Percentiles rank a stretch among this genome's conserved stretches.
phyloP scores from a whole-genome alignment of 495 filamentous ascomycete species.

The Aspergillus panamensis region DNA sequence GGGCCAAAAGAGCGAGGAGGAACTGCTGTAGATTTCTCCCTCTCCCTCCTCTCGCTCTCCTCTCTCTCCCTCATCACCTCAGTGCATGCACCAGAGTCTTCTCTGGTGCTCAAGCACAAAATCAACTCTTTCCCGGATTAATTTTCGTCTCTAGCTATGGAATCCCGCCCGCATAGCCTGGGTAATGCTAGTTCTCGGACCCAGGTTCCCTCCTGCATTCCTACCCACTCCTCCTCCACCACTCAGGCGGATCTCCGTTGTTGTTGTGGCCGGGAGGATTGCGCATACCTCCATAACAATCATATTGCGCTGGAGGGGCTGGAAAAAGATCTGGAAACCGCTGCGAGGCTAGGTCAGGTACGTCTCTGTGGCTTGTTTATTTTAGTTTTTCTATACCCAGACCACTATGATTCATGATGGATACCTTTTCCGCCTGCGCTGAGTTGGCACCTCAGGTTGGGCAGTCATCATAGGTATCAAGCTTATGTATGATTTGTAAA shows the following conservation, averaged over 20 bases:
- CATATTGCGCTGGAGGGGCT: conserved; percentile 71
- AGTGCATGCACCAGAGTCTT: neutral
- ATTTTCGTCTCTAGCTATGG: conserved; percentile 26
- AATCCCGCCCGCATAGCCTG: conserved; percentile 32
- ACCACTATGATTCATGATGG: conserved; percentile 5
- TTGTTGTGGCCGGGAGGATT: conserved; percentile 81
- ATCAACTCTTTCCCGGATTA: no score
- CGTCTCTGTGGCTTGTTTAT: conserved; percentile 18
- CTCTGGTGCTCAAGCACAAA: neutral
- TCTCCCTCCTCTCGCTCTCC: neutral
- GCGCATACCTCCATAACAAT: conserved; percentile 75
- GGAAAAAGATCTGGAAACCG: conserved; percentile 80
- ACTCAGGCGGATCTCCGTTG: conserved; percentile 48
- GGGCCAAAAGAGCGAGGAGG: neutral
- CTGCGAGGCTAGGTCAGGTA: conserved; percentile 88
- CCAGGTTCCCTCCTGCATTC: conserved; percentile 35
- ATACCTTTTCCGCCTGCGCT: conserved; percentile 1
- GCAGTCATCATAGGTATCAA: conserved; percentile 10
- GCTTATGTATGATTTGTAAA: conserved; percentile 3
- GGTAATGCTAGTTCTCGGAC: conserved; percentile 13
- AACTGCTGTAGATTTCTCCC: neutral
- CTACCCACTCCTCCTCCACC: conserved; percentile 32
- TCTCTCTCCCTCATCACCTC: neutral
- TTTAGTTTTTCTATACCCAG: conserved; percentile 7
- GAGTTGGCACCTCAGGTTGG: conserved; percentile 3